Evolutionary conservation across 2,329 filamentous ascomycete species (phyloP).

Genomic region (Colletotrichum magnum): DNA sequence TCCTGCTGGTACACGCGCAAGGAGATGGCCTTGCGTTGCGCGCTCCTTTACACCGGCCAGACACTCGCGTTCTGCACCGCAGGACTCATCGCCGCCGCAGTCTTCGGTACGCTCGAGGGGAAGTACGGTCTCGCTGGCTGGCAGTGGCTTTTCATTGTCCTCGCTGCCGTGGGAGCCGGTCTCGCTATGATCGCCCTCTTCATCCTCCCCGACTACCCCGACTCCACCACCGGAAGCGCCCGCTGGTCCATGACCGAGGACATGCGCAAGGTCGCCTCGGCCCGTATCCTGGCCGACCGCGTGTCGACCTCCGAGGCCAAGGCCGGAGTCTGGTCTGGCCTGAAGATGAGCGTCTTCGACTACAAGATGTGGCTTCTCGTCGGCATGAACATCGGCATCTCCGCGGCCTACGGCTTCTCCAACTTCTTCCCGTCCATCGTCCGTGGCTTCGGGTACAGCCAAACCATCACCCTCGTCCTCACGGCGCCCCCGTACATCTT

Average conservation of each 20-base stretch:
- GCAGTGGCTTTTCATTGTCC: slow-evolving; percentile 58
- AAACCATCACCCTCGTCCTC: slow-evolving; percentile 43
- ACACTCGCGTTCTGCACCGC: slow-evolving; percentile 44
- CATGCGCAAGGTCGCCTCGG: slow-evolving; percentile 44
- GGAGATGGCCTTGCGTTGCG: slow-evolving; percentile 45
- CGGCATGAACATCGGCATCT: slow-evolving; percentile 43
- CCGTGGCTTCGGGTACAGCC: slow-evolving; percentile 42
- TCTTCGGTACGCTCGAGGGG: slow-evolving; percentile 42
- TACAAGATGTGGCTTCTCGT: slow-evolving; percentile 45
- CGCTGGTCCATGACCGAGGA: slow-evolving; percentile 45
- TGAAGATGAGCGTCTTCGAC: slow-evolving; percentile 44
- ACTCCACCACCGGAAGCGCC: slow-evolving; percentile 44
- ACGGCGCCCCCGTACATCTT: slow-evolving; percentile 45
- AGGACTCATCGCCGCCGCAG: slow-evolving; percentile 45
- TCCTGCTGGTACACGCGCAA: slow-evolving; percentile 46
- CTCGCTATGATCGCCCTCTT: slow-evolving; percentile 42
- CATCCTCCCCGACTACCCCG: slow-evolving; percentile 45
- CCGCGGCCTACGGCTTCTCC: slow-evolving; percentile 42
- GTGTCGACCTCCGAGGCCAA: slow-evolving; percentile 44
- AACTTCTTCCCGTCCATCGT: slow-evolving; percentile 47
- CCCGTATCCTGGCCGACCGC: slow-evolving; percentile 44
- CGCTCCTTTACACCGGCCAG: slow-evolving; percentile 45
- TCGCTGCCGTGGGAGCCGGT: slow-evolving; percentile 45
- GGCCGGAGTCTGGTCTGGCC: slow-evolving; percentile 42
- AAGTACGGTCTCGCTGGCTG: slow-evolving; percentile 52